Base-by-base conservation (phyloP, 2,329 filamentous ascomycete species). In the Parascedosporium putredinis region DNA sequence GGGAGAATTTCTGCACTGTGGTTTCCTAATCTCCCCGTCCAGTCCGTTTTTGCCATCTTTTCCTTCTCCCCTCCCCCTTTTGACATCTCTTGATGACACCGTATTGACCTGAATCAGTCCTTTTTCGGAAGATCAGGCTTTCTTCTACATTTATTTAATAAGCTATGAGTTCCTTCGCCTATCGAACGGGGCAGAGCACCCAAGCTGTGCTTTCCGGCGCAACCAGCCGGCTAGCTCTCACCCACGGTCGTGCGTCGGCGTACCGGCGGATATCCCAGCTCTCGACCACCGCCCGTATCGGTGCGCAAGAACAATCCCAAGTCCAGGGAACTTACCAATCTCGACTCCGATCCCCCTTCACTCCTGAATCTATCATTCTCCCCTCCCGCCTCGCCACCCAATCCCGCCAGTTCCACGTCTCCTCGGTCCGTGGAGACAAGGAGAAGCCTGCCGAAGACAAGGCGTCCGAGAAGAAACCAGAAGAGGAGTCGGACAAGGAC, bases 271-370 rank as follows among this genome's bases (percentile, higher is more conserved):
- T 76, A 71, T 62, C 62, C 44, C 58, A 64, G 51, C 59, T 55
- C 50, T 59, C 52, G 53, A 58, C 56, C 55, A 62, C 56, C 50
- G 64, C 49, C 55, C 22, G 47, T 16, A 16, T 23, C 31, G 47
- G 22, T 14, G 22, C 40, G 6, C 47, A 43, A 25, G 33, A 36
- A 16, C 47, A 31, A 23, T 20, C 34, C 14, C 36, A 14, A 6
- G 33, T 20, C 36, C 36, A 29, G 22, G 29, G 40, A 7, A 23
- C 29, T 31, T 24, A 43, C 20, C 24, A 65, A 25, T 60, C 65
- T 5, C 63, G 66, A 14, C 60, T 76, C 51, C 71, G 68, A 58
- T 76, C 73, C 4, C 67, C 67, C 5, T 71, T 77, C 53, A 59
- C 69, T 42, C 65, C 68, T 50, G 62, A 67, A 50, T 59, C 67